These are phyloP conservation scores for Starmerella stellata DNA, from an alignment of 805 yeast genomes.

Conservation along the genomic window DNA sequence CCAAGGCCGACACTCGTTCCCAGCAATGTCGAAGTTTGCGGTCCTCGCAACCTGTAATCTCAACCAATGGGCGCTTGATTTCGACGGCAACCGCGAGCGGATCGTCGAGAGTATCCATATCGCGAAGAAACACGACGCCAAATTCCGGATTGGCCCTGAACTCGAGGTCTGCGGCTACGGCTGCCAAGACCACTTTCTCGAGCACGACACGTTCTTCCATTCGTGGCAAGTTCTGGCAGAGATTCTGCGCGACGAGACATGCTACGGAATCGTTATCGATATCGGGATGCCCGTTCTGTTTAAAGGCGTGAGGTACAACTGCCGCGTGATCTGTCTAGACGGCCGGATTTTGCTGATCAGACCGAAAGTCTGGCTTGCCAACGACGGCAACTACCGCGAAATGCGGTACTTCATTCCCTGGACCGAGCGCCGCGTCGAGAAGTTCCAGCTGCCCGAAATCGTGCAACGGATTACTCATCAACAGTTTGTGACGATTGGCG, in stretches of 20 bases:
- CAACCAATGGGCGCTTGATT: constrained; percentile 97
- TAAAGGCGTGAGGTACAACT: constrained; percentile 75
- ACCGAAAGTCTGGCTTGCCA: constrained; percentile 85
- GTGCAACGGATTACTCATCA: constrained; percentile 55
- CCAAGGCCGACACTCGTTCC: too few species aligned
- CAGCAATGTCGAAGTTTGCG: constrained; percentile 64
- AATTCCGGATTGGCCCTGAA: constrained; percentile 90
- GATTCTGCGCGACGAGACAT: constrained; percentile 46
- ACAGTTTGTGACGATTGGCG: constrained; percentile 61
- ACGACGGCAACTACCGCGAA: constrained; percentile 95
- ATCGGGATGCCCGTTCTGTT: constrained; percentile 90
- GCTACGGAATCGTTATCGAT: constrained; percentile 65
- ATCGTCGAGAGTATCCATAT: constrained; percentile 59
- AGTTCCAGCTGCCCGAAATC: constrained; percentile 48
- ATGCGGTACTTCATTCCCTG: constrained; percentile 96
- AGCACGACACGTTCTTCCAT: constrained; percentile 71
- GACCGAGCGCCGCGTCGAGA: constrained; percentile 66
- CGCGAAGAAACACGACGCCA: constrained; percentile 63
- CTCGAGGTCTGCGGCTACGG: constrained; percentile 79
- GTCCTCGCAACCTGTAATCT: constrained; percentile 87
- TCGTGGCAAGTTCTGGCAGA: constrained; percentile 88
- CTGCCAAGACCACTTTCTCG: constrained; percentile 66
- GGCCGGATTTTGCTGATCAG: constrained; percentile 68
- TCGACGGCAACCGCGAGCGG: constrained; percentile 89
- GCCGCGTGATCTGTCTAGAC: constrained; percentile 67